A percentile compares a stretch with the other conserved stretches of the same genome.
Conservation (phyloP, 345 rosid genomes). For the Turnera subulata region DNA sequence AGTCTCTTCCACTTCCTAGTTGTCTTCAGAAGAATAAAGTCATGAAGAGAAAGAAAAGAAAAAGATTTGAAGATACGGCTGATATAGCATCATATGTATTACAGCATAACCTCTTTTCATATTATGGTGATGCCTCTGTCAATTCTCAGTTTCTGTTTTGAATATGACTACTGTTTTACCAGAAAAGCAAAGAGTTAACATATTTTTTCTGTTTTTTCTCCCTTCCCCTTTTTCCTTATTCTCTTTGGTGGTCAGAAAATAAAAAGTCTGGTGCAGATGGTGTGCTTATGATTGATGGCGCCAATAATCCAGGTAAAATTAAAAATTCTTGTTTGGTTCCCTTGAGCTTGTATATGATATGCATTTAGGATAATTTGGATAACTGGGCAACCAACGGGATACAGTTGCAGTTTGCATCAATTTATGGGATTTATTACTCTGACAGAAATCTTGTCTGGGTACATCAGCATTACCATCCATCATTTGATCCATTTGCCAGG, state of each 20-base stretch:
- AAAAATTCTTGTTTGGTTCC: neutral
- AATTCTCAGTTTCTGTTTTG: neutral
- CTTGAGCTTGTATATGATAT: no score
- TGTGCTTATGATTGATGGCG: conserved; percentile 6
- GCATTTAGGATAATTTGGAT: no score
- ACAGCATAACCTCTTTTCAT: conserved; percentile 28
- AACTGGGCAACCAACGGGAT: no score
- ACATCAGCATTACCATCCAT: no score
- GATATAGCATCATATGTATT: conserved; percentile 18
- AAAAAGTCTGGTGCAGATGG: conserved; percentile 16
- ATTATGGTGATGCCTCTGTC: conserved; percentile 20
- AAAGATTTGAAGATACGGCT: conserved; percentile 22
- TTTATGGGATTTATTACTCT: no score
- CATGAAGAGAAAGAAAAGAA: conserved; percentile 30
- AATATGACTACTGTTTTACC: neutral
- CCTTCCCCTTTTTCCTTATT: no score
- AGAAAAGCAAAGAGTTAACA: neutral
- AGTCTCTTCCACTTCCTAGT: conserved; percentile 21
- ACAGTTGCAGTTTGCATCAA: no score
- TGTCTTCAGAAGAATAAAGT: conserved; percentile 16
- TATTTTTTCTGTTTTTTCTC: neutral
- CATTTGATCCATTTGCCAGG: no score
- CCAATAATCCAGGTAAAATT: conserved; percentile 15
- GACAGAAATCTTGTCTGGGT: no score
- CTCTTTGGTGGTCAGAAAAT: conserved; percentile 22